Evolutionary conservation across 305 asterid genomes (phyloP), one percentile per base, ranked within the genome.

Genomic region (Plantago coronopus): DNA sequence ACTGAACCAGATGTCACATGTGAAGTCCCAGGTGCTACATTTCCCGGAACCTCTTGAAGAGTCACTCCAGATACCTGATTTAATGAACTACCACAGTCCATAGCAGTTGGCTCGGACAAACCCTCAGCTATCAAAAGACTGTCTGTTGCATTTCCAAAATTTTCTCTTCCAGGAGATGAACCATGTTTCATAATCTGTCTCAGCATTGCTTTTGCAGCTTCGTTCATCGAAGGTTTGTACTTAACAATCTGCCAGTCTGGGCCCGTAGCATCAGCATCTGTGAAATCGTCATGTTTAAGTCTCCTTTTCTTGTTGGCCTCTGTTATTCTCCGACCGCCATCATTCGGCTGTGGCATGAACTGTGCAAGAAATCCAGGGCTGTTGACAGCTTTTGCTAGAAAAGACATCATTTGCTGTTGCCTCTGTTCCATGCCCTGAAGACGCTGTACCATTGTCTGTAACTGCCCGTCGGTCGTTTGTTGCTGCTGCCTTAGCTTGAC

Each of bases 321-420:
- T 0, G 80, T 62, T 61, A 82, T 55, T 54, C 76, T 81, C 53
- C 77, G 72, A 61, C 42, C 72, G 74, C 76, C 67, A 46, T 88
- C 93, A 59, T 69, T 84, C 66, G 86, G 95, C 72, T 88, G 94
- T 50, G 84, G 95, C 77, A 88, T 88, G 68, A 91, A 85, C 56
- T 86, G 95, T 25, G 95, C 88, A 44, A 88, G 81, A 75, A 91
- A 91, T 18, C 90, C 96, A 46, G 98, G 95, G 72, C 90, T 88
- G 76, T 91, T 88, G 46, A 91, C 89, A 6, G 95, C 96, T 63
- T 91, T 91, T 44, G 95, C 95, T 18, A 91, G 84, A 76, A 91
- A 91, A 15, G 95, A 82, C 98, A 91, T 91, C 95, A 91, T 91
- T 62, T 91, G 95, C 64, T 86, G 96, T 56, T 91, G 98, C 49